Evolutionary conservation across 768 basidiomycete genomes (phyloP).

Genomic region (Candolleomyces efflorescens): DNA sequence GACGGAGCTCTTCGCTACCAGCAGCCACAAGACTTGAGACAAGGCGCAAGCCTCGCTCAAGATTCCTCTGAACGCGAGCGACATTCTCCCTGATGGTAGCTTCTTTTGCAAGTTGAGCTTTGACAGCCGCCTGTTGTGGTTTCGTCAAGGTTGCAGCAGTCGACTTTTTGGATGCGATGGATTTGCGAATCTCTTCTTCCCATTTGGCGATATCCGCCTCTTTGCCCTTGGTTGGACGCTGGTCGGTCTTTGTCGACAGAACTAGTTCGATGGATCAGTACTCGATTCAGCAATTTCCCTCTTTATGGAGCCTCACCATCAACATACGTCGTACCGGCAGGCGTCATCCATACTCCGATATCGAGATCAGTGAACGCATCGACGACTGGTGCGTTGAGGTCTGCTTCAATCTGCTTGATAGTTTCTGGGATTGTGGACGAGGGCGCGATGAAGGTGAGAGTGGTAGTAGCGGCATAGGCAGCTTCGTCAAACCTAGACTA

Average conservation of each 20-base stretch:
- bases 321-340: constrained; percentile 73
- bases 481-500: constrained; percentile 59
- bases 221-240: constrained; percentile 67
- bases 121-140: constrained; percentile 79
- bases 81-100: constrained; percentile 61
- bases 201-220: constrained; percentile 88
- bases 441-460: constrained; percentile 79
- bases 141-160: constrained; percentile 61
- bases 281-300: neutral
- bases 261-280: neutral
- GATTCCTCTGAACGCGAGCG: constrained; percentile 40
- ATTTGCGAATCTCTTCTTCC: constrained; percentile 91
- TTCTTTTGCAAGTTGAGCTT: constrained; percentile 83
- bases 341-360: constrained; percentile 81
- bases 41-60: constrained; percentile 69
- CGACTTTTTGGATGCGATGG: constrained; percentile 78
- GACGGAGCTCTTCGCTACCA: constrained; percentile 46
- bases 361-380: constrained; percentile 67
- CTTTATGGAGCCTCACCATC: constrained; percentile 51
- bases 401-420: constrained; percentile 58
- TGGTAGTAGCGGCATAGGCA: constrained; percentile 68
- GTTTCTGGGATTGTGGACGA: constrained; percentile 60
- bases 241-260: constrained; percentile 50
- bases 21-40: constrained; percentile 57
- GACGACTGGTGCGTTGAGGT: constrained; percentile 60